Base-by-base conservation (phyloP, 371 early-diverging fungal genomes). In the Dichotomocladium elegans region DNA sequence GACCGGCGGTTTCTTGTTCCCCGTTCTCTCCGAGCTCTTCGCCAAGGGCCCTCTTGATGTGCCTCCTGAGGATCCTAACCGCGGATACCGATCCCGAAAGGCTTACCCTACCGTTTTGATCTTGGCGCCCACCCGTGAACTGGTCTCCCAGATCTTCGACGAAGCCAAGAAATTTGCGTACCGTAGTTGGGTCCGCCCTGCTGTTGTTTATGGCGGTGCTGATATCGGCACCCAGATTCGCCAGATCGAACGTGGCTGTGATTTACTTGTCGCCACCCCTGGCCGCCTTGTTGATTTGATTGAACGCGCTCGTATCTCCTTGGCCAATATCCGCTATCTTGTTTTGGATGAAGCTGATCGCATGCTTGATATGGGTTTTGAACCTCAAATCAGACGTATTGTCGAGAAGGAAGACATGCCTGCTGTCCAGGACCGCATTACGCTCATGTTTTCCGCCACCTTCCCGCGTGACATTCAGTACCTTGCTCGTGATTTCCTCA, bases 331-430 rank as follows among this genome's bases (percentile, higher is more conserved):
- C 33, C 65, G 65, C n/a, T 96, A 95, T 59, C 68, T 98, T n/a
- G 94, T 99, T 22, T 77, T 99, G 52, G 99, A 99, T 72, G 99
- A 99, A 60, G 97, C 98, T 5, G 98, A 98, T 68, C 84, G 97
- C 52, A 97, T 98, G 98, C 68, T 99, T 41, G 99, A 99, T 68
- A 97, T 98, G 98, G 99, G 99, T 46, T 99, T 99, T 66, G 99
- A 99, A 74, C 86, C 90, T 11, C 90, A 94, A 62, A 82, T 99
- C 29, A 85, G 95, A 55, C 86, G 85, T 53, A 95, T 99, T 61
- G 91, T 99, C n/a, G 91, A 93, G 48, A 88, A 91, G 63, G 92
- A 94, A 51, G 70, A 71, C 54, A 56, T 33, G 55, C 51, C 45
- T 21, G 35, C 24, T 19, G 46, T 53, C 24, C 40, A 51, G 27